Evolutionary conservation across 106 monocot genomes (phyloP).

Genomic region (Dendrobium catenatum): DNA sequence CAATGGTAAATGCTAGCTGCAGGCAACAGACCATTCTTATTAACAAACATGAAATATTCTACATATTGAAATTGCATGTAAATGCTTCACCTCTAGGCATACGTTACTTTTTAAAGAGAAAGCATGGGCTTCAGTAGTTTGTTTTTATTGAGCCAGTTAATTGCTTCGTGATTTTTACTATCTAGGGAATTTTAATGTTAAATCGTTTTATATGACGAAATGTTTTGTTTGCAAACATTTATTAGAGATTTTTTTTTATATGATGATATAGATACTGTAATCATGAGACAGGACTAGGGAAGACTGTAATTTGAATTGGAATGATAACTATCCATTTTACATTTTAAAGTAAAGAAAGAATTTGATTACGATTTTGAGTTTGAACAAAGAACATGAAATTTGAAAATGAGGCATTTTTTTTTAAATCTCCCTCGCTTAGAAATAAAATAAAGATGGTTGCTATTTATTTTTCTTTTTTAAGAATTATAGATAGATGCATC

Average conservation of each 20-base stretch:
- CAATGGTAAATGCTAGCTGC: too few species aligned
- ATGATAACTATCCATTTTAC: not conserved
- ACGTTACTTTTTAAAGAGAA: too few species aligned
- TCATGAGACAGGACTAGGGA: not conserved
- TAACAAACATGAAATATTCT: too few species aligned
- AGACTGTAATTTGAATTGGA: not conserved
- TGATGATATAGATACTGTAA: not conserved
- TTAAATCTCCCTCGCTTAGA: too few species aligned
- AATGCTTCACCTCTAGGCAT: too few species aligned
- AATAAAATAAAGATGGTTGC: too few species aligned
- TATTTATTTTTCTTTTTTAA: too few species aligned
- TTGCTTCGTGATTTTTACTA: not conserved
- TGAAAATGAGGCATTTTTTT: not conserved
- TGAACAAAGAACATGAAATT: not conserved
- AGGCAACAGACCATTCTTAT: too few species aligned
- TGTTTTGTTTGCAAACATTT: not conserved
- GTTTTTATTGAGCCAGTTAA: not conserved
- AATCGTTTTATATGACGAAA: not conserved
- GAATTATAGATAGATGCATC: too few species aligned
- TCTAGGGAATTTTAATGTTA: not conserved
- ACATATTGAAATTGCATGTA: too few species aligned
- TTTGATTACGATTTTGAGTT: not conserved
- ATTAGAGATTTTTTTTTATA: not conserved
- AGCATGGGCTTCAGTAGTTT: not conserved
- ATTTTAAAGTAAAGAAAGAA: not conserved